Conservation (phyloP, 2,329 filamentous ascomycete species). For the Drechslerella coelobrocha region DNA sequence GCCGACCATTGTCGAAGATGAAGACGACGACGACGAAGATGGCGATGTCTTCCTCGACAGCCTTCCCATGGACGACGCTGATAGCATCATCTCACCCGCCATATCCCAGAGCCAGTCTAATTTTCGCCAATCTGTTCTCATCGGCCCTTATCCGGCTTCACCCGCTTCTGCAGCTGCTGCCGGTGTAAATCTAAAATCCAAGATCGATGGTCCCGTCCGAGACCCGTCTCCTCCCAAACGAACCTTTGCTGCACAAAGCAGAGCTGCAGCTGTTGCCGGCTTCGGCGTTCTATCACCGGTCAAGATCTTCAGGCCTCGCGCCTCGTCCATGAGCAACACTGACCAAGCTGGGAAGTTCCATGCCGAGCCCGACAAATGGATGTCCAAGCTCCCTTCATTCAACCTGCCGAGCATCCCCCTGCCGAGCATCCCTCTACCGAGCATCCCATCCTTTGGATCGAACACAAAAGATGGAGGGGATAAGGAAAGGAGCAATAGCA, state of each 20-base stretch:
- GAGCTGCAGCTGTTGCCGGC: conserved; percentile 8
- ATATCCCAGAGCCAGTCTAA: conserved; percentile 53
- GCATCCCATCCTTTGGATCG: conserved; percentile 45
- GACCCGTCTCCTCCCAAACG: conserved; percentile 31
- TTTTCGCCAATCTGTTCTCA: conserved; percentile 18
- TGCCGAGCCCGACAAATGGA: conserved; percentile 37
- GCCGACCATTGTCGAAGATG: background rate
- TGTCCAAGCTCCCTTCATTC: conserved; percentile 45
- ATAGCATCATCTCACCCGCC: conserved; percentile 52
- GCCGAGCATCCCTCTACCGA: conserved; percentile 36
- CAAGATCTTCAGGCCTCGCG: conserved; percentile 34
- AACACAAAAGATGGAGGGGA: conserved; percentile 31
- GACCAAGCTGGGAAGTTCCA: conserved; percentile 33
- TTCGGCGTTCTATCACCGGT: conserved; percentile 31
- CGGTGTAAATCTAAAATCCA: conserved; percentile 6
- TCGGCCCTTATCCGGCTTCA: no score
- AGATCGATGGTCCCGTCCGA: background rate
- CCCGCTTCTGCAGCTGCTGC: conserved; percentile 4
- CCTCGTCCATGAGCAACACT: conserved; percentile 33
- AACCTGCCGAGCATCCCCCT: conserved; percentile 49
- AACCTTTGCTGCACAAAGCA: conserved; percentile 28
- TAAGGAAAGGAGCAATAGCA: conserved; percentile 20
- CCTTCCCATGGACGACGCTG: conserved; percentile 49
- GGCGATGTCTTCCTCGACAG: conserved; percentile 28
- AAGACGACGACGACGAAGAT: conserved; percentile 18